phyloP scores from a whole-genome alignment of 2,329 filamentous ascomycete genomes.

The Colletotrichum echinochloae region DNA sequence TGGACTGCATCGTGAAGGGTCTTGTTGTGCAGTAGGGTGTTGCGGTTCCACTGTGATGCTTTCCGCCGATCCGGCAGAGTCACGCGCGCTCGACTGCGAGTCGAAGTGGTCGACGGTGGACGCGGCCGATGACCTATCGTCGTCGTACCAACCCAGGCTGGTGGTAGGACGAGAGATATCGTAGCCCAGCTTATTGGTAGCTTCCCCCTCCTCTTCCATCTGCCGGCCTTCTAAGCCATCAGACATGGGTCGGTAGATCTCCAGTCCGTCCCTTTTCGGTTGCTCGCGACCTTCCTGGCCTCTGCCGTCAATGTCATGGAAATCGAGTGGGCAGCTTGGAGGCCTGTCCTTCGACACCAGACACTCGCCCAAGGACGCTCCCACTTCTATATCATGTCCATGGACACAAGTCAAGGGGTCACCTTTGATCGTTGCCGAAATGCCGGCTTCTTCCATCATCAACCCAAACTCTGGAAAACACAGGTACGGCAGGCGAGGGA shows the following conservation, averaged over 20 bases:
- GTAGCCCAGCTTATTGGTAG: neutral
- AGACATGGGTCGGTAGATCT: neutral
- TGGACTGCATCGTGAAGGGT: neutral
- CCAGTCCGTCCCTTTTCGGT: neutral
- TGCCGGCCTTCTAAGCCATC: neutral
- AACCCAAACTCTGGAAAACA: neutral
- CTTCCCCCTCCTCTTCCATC: neutral
- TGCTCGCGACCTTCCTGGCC: neutral
- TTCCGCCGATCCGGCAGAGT: neutral
- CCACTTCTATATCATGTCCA: neutral
- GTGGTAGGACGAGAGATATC: neutral
- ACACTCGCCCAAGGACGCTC: neutral
- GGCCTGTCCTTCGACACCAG: neutral
- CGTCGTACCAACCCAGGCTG: slow-evolving; percentile 22
- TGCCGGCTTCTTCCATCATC: neutral
- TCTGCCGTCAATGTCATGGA: neutral
- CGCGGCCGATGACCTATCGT: neutral
- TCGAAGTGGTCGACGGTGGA: neutral
- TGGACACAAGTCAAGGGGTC: too few species aligned
- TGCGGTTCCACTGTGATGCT: neutral
- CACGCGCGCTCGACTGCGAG: neutral
- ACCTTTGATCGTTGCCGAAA: neutral
- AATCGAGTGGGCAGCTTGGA: neutral
- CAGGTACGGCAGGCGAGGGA: neutral
- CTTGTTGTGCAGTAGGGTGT: neutral